phyloP scores from a whole-genome alignment of 495 filamentous ascomycete genomes.

The Penicillium verhagenii region DNA sequence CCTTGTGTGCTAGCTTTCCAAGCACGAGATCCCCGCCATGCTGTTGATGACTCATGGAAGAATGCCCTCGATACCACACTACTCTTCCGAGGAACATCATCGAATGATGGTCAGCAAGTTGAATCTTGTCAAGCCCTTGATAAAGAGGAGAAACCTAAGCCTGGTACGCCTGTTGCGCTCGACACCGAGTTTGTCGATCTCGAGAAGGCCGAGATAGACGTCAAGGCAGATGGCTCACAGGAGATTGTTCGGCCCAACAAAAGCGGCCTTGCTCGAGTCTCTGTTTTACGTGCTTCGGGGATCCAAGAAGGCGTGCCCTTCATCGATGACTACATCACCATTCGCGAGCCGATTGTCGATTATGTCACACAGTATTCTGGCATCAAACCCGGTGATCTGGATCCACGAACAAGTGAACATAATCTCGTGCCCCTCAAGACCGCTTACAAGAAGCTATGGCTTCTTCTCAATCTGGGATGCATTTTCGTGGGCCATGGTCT shows the following conservation, averaged over 20 bases:
- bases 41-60: slow-evolving; percentile 84
- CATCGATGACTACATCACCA: slow-evolving; percentile 95
- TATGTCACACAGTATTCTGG: slow-evolving; percentile 93
- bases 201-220: slow-evolving; percentile 85
- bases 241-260: slow-evolving; percentile 83
- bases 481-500: slow-evolving; percentile 92
- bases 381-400: slow-evolving; percentile 80
- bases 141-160: slow-evolving; percentile 62
- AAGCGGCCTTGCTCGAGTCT: slow-evolving; percentile 82
- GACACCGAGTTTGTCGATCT: slow-evolving; percentile 95
- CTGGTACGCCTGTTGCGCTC: slow-evolving; percentile 76
- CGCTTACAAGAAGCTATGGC: slow-evolving; percentile 97
- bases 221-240: slow-evolving; percentile 84
- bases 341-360: slow-evolving; percentile 89
- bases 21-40: slow-evolving; percentile 67
- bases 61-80: slow-evolving; percentile 74
- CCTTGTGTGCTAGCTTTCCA: slow-evolving; percentile 87
- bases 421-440: slow-evolving; percentile 83
- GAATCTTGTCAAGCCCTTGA: slow-evolving; percentile 58
- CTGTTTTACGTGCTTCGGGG: slow-evolving; percentile 77
- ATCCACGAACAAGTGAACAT: slow-evolving; percentile 68
- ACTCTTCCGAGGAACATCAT: slow-evolving; percentile 70
- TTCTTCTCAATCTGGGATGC: slow-evolving; percentile 91
- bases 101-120: slow-evolving; percentile 49
- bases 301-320: slow-evolving; percentile 77